phyloP scores from a whole-genome alignment of 345 rosid species.

The Pelargonium nanum region DNA sequence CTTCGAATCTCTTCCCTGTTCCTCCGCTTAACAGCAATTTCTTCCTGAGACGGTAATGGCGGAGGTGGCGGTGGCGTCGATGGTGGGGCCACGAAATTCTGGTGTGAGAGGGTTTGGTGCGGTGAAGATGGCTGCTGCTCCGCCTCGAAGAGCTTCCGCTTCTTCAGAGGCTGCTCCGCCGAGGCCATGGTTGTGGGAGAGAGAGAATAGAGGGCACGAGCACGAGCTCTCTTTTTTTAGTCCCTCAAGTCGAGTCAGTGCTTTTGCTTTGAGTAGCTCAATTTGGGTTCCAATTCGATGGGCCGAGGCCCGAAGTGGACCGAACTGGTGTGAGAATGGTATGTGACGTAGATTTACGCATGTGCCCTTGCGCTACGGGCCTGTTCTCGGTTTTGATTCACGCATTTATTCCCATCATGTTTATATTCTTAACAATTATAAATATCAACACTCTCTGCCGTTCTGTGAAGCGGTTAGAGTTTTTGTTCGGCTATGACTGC shows the following conservation, averaged over 20 bases:
- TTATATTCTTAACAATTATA: no score
- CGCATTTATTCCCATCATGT: no score
- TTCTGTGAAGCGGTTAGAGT: no score
- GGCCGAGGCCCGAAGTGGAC: neutral
- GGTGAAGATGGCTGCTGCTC: constrained; percentile 11
- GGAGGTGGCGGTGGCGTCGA: constrained; percentile 48
- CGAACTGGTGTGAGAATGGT: neutral
- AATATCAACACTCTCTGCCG: no score
- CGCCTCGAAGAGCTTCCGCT: constrained; percentile 60
- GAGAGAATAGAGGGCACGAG: constrained; percentile 10
- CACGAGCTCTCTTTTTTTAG: neutral
- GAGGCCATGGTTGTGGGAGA: constrained; percentile 33
- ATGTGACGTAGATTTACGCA: no score
- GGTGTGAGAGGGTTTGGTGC: constrained; percentile 16
- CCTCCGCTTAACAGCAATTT: constrained; percentile 45
- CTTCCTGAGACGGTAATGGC: constrained; percentile 52
- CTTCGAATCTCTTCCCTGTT: constrained; percentile 75
- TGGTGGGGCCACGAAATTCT: constrained; percentile 21
- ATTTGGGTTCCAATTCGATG: neutral
- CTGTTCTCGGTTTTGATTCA: no score
- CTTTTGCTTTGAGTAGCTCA: neutral
- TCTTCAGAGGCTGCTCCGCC: constrained; percentile 88
- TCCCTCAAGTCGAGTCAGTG: neutral
- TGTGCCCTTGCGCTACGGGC: no score
- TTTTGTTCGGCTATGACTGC: no score